A percentile compares a stretch with the other conserved stretches of the same genome.
These are phyloP conservation scores for Candida mattraensis DNA, from an alignment of 805 yeast genomes.

Conservation along the genomic window DNA sequence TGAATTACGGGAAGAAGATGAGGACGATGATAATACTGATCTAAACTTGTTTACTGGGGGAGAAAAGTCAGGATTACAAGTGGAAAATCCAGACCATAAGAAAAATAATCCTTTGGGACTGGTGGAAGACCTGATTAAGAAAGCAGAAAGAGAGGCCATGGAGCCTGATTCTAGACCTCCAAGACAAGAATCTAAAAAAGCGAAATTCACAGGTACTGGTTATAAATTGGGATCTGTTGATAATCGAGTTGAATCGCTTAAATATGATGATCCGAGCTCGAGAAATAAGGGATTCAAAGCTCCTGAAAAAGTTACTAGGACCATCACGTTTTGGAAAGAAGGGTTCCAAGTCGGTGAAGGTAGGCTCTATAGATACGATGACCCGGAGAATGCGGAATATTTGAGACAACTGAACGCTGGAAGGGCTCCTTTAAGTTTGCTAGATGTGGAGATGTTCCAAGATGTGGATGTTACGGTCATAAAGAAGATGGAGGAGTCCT, in stretches of 20 bases:
- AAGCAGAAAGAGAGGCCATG: conserved; percentile 64
- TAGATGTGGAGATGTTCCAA: conserved; percentile 85
- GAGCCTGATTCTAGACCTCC: conserved; percentile 40
- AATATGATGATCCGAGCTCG: conserved; percentile 33
- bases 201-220: conserved; percentile 50
- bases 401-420: conserved; percentile 83
- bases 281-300: conserved; percentile 10
- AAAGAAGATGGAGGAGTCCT: conserved; percentile 79
- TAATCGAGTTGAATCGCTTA: conserved; percentile 34
- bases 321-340: conserved; percentile 92
- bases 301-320: conserved; percentile 62
- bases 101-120: conserved; percentile 41
- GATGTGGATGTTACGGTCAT: conserved; percentile 90
- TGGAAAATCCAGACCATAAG: conserved; percentile 61
- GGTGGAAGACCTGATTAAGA: conserved; percentile 59
- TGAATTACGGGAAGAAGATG: conserved; percentile 33
- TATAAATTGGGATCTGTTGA: conserved; percentile 51
- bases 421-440: conserved; percentile 80
- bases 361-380: conserved; percentile 80
- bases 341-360: conserved; percentile 97
- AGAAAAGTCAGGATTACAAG: conserved; percentile 77
- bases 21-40: conserved; percentile 35
- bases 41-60: conserved; percentile 53
- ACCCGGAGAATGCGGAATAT: conserved; percentile 80
- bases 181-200: conserved; percentile 26